Percentiles rank a stretch among this genome's conserved stretches.
Conservation (phyloP, 306 rosid species). For the Ziziphus jujuba region DNA sequence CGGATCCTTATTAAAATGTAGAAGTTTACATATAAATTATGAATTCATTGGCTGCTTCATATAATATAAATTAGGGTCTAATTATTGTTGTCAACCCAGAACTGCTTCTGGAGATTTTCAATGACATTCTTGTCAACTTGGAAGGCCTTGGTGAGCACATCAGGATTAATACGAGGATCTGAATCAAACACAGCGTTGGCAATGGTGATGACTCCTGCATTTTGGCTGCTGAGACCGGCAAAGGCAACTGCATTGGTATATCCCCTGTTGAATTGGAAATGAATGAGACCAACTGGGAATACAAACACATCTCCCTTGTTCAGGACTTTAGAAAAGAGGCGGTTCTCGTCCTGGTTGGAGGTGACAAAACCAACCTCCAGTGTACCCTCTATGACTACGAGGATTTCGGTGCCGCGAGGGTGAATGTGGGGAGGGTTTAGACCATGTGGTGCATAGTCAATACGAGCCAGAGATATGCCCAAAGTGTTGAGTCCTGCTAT, state of each 20-base stretch:
- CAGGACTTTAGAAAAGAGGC: not conserved
- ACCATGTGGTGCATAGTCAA: slow-evolving; percentile 6
- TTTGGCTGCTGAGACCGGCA: slow-evolving; percentile 11
- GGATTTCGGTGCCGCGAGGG: not conserved
- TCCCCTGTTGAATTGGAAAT: slow-evolving; percentile 32
- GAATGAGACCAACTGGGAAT: slow-evolving; percentile 11
- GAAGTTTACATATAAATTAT: too few species aligned
- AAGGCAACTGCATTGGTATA: slow-evolving; percentile 8
- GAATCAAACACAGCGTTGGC: slow-evolving; percentile 40
- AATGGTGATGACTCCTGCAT: not conserved
- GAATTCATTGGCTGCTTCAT: too few species aligned
- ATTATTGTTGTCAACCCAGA: too few species aligned
- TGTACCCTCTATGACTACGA: slow-evolving; percentile 15
- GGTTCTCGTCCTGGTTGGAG: not conserved
- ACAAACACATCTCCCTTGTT: slow-evolving; percentile 15
- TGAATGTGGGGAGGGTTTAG: slow-evolving; percentile 16
- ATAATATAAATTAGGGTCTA: too few species aligned
- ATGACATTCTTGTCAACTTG: slow-evolving; percentile 25
- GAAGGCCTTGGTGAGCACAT: slow-evolving; percentile 41
- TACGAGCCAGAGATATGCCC: slow-evolving; percentile 6
- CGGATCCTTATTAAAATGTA: too few species aligned
- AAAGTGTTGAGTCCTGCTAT: not conserved
- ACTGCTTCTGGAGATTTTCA: slow-evolving; percentile 18
- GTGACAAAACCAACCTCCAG: slow-evolving; percentile 37
- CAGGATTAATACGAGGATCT: slow-evolving; percentile 26